Base-by-base conservation (phyloP, 768 basidiomycete genomes). In the Xanthoconium purpureum region DNA sequence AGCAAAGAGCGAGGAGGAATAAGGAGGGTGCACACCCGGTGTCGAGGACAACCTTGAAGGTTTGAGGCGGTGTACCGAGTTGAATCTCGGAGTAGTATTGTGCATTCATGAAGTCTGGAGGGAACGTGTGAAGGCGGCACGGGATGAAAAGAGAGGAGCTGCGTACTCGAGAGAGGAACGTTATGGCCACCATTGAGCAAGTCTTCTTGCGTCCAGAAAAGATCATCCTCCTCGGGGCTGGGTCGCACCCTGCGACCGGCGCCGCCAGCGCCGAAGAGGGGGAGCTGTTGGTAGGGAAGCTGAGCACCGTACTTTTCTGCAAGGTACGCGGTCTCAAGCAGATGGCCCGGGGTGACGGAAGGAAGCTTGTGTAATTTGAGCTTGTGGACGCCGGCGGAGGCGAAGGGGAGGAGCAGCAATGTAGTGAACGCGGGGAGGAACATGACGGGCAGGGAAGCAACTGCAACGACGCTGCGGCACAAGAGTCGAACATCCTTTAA, bases 21-120 rank as follows among this genome's bases (percentile, higher is more conserved):
- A 15, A 43, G 48, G 44, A 43, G n/a, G 14, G 5, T 18, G 13
- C 63, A 24, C 68, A 88, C 88, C 90, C 91, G 45, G 96, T 97
- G 71, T 98, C 95, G 55, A 98, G 84, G 57, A 97, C 85, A 66
- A 97, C 94, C 75, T 96, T 94, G 81, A 95, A 96, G 5, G 67
- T 75, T 73, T 98, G 96, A 36, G 93, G 81, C 20, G 96, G 96
- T 1, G 78, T 81, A 15, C 96, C 96, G 52, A 98, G 71, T 1
- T 78, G 68, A 57, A 98, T 96, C 59, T 94, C 89, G 18, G 94
- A 82, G 70, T 82, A 99, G 75, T 99, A 98, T 72, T 99, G 95
- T 36, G 97, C 95, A 71, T 98, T 98, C 86, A 95, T 85, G 76
- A 92, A 98, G 79, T 98, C 95, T 97, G 54, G 17, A 20, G 52